Conservation (phyloP, 257 asterid species). For the Salvia miltiorrhiza region DNA sequence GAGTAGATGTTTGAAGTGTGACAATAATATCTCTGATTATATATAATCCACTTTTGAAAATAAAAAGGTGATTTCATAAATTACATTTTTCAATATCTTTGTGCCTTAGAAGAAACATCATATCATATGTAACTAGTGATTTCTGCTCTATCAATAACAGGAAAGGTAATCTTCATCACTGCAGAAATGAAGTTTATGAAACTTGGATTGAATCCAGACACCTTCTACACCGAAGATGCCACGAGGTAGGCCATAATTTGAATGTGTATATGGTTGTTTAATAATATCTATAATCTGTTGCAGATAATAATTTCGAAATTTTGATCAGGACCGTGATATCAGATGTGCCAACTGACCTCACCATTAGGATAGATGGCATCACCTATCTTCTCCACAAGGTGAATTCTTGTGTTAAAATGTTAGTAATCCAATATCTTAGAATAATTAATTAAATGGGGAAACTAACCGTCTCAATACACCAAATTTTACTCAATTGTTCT, state of each 20-base stretch:
- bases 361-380: conserved; percentile 30
- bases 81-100: neutral
- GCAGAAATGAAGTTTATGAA: conserved; percentile 66
- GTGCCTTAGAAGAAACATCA: neutral
- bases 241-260: conserved; percentile 35
- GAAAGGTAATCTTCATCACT: neutral
- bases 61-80: too few species aligned
- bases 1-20: too few species aligned
- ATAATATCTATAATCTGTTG: neutral
- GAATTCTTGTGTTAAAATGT: neutral
- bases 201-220: conserved; percentile 66
- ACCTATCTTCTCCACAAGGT: conserved; percentile 40
- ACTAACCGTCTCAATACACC: too few species aligned
- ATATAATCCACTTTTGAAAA: too few species aligned
- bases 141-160: neutral
- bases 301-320: neutral
- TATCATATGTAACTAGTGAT: neutral
- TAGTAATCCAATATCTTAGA: neutral
- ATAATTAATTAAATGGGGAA: too few species aligned
- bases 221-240: conserved; percentile 56
- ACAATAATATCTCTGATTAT: too few species aligned
- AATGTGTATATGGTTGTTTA: neutral
- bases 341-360: conserved; percentile 42
- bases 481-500: too few species aligned
- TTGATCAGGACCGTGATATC: conserved; percentile 38